These are phyloP conservation scores for Mycena vulgaris DNA, from an alignment of 768 basidiomycete genomes.

Conservation along the genomic window DNA sequence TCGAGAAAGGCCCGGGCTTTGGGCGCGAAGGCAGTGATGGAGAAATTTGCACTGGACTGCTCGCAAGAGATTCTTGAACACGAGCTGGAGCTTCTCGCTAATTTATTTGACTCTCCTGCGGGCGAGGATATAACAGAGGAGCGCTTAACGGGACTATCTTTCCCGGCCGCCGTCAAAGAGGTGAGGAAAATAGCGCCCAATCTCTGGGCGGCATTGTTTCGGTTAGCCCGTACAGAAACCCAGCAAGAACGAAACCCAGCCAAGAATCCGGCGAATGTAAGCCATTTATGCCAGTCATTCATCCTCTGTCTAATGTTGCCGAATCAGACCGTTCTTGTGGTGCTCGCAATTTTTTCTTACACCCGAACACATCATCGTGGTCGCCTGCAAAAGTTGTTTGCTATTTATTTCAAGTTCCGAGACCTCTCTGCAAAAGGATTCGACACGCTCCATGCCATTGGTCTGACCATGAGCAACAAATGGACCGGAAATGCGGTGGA, in stretches of 20 bases:
- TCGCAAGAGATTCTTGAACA: background rate
- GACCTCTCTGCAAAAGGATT: constrained; percentile 42
- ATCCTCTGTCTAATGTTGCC: background rate
- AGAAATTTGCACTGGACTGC: constrained; percentile 3
- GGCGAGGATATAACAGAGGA: constrained; percentile 19
- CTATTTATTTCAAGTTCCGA: constrained; percentile 44
- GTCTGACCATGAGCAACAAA: constrained; percentile 43
- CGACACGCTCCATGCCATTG: constrained; percentile 43
- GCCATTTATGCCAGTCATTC: background rate
- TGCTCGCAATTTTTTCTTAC: constrained; percentile 10
- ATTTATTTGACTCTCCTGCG: constrained; percentile 11
- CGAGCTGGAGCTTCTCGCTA: background rate
- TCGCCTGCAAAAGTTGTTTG: constrained; percentile 44
- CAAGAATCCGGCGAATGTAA: constrained; percentile 16
- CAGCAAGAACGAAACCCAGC: constrained; percentile 13
- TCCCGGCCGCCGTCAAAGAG: background rate
- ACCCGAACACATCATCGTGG: constrained; percentile 14
- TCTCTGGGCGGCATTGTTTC: constrained; percentile 2
- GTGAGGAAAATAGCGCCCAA: background rate
- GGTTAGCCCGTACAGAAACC: background rate
- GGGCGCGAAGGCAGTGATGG: background rate
- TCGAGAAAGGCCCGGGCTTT: background rate
- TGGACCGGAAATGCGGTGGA: constrained; percentile 38
- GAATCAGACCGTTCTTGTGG: constrained; percentile 1
- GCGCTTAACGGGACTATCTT: background rate